Evolutionary conservation across 2,329 filamentous ascomycete genomes (phyloP).

Genomic region (Phialocephala subalpina): DNA sequence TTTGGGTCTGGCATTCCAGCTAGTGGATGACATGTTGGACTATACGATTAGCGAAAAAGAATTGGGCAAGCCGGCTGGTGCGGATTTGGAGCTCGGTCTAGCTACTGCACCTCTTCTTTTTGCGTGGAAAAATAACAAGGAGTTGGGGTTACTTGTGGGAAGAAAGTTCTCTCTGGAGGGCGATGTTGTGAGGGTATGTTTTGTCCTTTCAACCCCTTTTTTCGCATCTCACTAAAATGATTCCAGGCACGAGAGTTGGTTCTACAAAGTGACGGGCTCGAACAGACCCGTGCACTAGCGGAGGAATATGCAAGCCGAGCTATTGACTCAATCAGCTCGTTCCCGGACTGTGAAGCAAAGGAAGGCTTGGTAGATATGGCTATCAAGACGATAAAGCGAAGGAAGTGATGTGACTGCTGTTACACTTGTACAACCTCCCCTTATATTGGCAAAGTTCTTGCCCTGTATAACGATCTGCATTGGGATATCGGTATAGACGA

Average conservation of each 20-base stretch:
- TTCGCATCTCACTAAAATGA: slow-evolving; percentile 28
- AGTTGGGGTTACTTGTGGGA: slow-evolving; percentile 87
- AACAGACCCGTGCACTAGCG: slow-evolving; percentile 89
- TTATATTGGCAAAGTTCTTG: slow-evolving; percentile 26
- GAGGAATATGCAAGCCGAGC: slow-evolving; percentile 92
- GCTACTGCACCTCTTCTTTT: slow-evolving; percentile 95
- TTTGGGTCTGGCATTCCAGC: slow-evolving; percentile 91
- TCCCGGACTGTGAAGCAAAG: slow-evolving; percentile 96
- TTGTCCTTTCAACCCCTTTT: background rate
- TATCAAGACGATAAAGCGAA: slow-evolving; percentile 85
- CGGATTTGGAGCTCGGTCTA: slow-evolving; percentile 90
- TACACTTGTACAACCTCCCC: slow-evolving; percentile 27
- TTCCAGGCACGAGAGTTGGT: slow-evolving; percentile 86
- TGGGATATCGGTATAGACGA: slow-evolving; percentile 21
- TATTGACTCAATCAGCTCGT: slow-evolving; percentile 80
- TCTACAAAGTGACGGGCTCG: slow-evolving; percentile 82
- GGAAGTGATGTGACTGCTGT: slow-evolving; percentile 67
- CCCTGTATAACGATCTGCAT: slow-evolving; percentile 29
- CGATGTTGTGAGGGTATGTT: slow-evolving; percentile 81
- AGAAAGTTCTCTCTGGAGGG: slow-evolving; percentile 87
- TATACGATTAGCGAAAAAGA: slow-evolving; percentile 88
- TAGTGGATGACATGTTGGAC: slow-evolving; percentile 97
- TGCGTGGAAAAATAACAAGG: slow-evolving; percentile 89
- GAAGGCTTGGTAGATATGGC: slow-evolving; percentile 93
- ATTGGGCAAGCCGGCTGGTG: slow-evolving; percentile 92